Conservation (phyloP, 371 early-diverging fungal genomes). For the Fennellomyces sp. region DNA sequence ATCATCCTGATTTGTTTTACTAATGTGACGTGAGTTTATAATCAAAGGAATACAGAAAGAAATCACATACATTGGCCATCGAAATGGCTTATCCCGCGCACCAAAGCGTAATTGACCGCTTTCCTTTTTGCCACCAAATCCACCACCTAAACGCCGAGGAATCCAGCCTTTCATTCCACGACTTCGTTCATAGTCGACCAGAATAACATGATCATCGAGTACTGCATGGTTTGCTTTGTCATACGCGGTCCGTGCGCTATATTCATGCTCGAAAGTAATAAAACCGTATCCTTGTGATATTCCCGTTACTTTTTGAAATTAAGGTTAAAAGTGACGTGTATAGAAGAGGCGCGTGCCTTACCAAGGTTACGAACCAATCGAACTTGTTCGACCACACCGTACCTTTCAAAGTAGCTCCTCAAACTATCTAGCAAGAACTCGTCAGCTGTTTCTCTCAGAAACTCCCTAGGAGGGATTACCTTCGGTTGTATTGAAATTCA, state of each 20-base stretch:
- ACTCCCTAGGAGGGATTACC: slow-evolving; percentile 24
- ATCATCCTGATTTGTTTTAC: neutral
- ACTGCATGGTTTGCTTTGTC: slow-evolving; percentile 30
- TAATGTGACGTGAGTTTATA: neutral
- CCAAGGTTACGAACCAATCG: slow-evolving; percentile 42
- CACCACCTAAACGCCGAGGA: slow-evolving; percentile 66
- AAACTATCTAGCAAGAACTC: slow-evolving; percentile 1
- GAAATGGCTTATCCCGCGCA: slow-evolving; percentile 59
- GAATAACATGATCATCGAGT: slow-evolving; percentile 46
- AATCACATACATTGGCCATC: slow-evolving; percentile 36
- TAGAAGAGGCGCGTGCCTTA: slow-evolving; percentile 16
- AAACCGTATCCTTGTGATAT: slow-evolving; percentile 60
- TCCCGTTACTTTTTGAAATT: slow-evolving; percentile 53
- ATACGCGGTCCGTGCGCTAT: slow-evolving; percentile 48
- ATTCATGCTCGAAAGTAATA: slow-evolving; percentile 40
- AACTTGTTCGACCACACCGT: slow-evolving; percentile 33
- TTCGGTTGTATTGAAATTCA: slow-evolving; percentile 52
- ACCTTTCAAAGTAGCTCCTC: slow-evolving; percentile 32
- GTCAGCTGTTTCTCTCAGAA: neutral
- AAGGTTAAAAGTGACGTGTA: neutral
- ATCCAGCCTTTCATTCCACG: slow-evolving; percentile 60
- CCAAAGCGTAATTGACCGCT: slow-evolving; percentile 70
- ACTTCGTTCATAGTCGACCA: slow-evolving; percentile 64
- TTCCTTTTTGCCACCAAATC: slow-evolving; percentile 64
- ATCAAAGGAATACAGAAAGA: neutral